Conservation (phyloP, 805 yeast genomes). For the Metschnikowia cubensis region DNA sequence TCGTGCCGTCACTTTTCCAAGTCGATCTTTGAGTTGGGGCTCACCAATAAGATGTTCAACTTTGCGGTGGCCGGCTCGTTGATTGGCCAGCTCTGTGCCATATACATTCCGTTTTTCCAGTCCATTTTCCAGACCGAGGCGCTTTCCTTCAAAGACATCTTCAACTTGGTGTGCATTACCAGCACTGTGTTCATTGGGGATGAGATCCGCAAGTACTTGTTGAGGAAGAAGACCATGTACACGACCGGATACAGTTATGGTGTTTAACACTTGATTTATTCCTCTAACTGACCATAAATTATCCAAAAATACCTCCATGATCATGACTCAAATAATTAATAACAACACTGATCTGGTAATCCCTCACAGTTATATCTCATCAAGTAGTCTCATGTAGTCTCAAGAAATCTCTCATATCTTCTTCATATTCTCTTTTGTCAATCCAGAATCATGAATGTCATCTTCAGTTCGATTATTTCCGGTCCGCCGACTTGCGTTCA, state of each 20-base stretch:
- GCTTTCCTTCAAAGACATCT: constrained; percentile 62
- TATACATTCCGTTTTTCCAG: constrained; percentile 92
- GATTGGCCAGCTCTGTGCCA: constrained; percentile 87
- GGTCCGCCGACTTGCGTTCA: too few relatives aligned
- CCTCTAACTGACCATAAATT: not conserved
- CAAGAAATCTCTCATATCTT: too few relatives aligned
- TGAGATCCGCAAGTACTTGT: constrained; percentile 63
- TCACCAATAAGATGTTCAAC: constrained; percentile 86
- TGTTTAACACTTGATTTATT: constrained; percentile 4
- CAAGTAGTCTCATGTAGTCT: too few relatives aligned
- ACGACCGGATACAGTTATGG: constrained; percentile 14
- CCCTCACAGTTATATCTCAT: too few relatives aligned
- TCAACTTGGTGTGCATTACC: constrained; percentile 57
- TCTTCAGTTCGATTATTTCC: too few relatives aligned
- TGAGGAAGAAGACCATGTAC: constrained; percentile 21
- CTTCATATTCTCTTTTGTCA: too few relatives aligned
- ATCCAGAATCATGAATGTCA: too few relatives aligned
- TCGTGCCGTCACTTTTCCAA: constrained; percentile 87
- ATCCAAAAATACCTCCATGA: too few relatives aligned
- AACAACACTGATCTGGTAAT: not conserved
- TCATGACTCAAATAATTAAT: not conserved
- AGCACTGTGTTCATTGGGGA: constrained; percentile 84
- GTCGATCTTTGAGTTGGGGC: constrained; percentile 77
- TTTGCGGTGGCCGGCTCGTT: constrained; percentile 85
- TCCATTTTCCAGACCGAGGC: constrained; percentile 93